Base-by-base conservation (phyloP, 2,329 filamentous ascomycete genomes). In the Apiospora pterosperma region DNA sequence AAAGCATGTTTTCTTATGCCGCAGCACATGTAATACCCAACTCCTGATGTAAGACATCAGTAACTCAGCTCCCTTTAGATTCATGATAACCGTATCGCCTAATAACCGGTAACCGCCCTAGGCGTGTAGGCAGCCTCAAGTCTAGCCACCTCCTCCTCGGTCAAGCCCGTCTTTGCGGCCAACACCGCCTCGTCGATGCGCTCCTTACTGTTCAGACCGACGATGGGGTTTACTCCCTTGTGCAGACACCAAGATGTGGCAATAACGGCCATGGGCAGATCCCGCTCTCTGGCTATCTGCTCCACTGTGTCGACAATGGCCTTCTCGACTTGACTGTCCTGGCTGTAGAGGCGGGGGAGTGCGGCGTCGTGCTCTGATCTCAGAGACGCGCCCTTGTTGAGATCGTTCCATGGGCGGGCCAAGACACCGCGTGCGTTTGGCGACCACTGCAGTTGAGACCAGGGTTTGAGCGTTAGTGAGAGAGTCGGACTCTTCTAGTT, bases 181-280 rank as follows among this genome's bases (percentile, higher is more conserved):
- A 78, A 78, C 62, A 85, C 77, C 2, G 84, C 82, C 74, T 87
- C 82, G 65, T 87, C 83, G 64, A 88, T 84, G 59, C 85, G 77
- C 68, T 81, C 78, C 65, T 80, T 78, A 63, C 77, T 85, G 62
- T 75, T 79, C 59, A 88, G 72, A 0, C 85, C 85, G 62, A 87
- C 74, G 67, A 87, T 87, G 0, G 85, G 85, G 65, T 78, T 80
- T 41, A 78, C 76, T 3, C 76, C 77, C 61, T 77, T 77, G 67
- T 77, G 77, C 64, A 83, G 64, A 21, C 75, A 75, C 86, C 86
- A 89, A 8, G 85, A 85, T 60, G 84, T 79, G 2, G 85, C 84
- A 52, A 89, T 79, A 65, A 83, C 81, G 61, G 83, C 82, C 85
- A 88, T 88, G 65, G 79, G 84, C 70, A 84, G 81, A 0, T 79